phyloP scores from a whole-genome alignment of 2,329 filamentous ascomycete species.

The Myrmaecium sp. region DNA sequence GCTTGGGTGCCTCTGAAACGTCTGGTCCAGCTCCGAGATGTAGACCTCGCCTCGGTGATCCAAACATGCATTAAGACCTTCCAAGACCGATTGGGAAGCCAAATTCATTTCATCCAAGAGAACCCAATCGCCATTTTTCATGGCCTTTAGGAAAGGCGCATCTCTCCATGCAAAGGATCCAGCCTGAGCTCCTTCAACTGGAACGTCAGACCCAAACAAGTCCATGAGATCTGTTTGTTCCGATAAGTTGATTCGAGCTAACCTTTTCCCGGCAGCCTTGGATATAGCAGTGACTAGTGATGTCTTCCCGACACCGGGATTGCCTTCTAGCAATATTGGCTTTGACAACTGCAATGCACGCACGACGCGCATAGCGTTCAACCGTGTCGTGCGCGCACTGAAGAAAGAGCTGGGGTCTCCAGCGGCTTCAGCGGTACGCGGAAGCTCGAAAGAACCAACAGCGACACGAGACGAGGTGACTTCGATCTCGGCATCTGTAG shows the following conservation, averaged over 20 bases:
- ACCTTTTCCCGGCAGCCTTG: conserved; percentile 56
- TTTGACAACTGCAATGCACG: conserved; percentile 78
- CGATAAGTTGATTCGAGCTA: conserved; percentile 91
- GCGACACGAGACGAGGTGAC: conserved; percentile 38
- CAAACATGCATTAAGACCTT: conserved; percentile 89
- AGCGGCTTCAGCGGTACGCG: conserved; percentile 31
- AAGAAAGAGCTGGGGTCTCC: conserved; percentile 55
- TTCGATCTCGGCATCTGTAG: conserved; percentile 40
- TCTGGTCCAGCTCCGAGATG: conserved; percentile 84
- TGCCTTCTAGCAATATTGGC: conserved; percentile 87
- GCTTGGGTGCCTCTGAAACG: conserved; percentile 72
- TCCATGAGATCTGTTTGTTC: conserved; percentile 98
- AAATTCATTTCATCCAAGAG: conserved; percentile 97
- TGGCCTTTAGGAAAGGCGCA: conserved; percentile 84
- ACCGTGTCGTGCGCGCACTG: conserved; percentile 72
- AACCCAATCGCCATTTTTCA: conserved; percentile 96
- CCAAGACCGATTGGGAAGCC: conserved; percentile 88
- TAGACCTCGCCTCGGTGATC: conserved; percentile 95
- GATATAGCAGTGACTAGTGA: conserved; percentile 79
- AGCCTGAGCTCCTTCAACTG: conserved; percentile 77
- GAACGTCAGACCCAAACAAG: conserved; percentile 89
- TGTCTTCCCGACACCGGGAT: conserved; percentile 95
- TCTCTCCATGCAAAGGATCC: conserved; percentile 93
- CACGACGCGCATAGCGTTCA: conserved; percentile 80
- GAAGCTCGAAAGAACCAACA: conserved; percentile 61